These are phyloP conservation scores for Cytospora mali DNA, from an alignment of 2,329 filamentous ascomycete species.

Conservation along the genomic window DNA sequence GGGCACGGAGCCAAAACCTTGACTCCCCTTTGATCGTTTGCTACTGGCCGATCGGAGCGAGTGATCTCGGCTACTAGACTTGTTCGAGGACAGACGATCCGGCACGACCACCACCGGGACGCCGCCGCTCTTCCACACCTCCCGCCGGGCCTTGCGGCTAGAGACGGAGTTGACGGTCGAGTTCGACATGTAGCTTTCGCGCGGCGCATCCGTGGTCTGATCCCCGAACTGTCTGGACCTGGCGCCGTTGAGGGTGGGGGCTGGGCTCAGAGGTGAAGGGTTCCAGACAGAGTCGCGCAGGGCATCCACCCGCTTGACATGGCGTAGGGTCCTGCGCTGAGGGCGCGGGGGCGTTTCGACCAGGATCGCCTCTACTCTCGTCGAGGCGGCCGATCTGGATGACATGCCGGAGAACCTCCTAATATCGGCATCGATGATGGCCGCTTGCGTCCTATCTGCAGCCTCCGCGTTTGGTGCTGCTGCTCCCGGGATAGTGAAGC, in stretches of 20 bases:
- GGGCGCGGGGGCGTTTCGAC: conserved; percentile 51
- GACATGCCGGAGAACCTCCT: conserved; percentile 58
- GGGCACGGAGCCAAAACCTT: conserved; percentile 54
- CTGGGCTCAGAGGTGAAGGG: conserved; percentile 46
- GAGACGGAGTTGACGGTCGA: conserved; percentile 52
- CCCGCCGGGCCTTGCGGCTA: conserved; percentile 58
- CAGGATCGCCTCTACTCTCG: conserved; percentile 60
- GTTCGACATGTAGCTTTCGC: conserved; percentile 53
- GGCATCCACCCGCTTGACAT: conserved; percentile 58
- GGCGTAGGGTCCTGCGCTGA: conserved; percentile 59
- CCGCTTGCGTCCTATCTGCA: too few relatives aligned
- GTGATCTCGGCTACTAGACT: conserved; percentile 50
- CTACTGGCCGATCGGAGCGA: conserved; percentile 66
- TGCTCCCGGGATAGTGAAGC: conserved; percentile 34
- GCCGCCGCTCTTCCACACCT: conserved; percentile 60
- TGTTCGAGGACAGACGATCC: conserved; percentile 57
- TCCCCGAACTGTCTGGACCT: conserved; percentile 26
- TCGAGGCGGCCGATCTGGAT: conserved; percentile 56
- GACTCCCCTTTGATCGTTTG: conserved; percentile 55
- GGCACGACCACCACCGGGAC: conserved; percentile 67
- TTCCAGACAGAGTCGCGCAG: conserved; percentile 52
- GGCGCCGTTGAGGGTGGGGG: conserved; percentile 36
- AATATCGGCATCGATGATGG: conserved; percentile 46
- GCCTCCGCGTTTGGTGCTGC: conserved; percentile 32
- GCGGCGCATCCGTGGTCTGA: conserved; percentile 36